Evolutionary conservation across 2,329 filamentous ascomycete species (phyloP).

Genomic region (Ophiostoma sp.): DNA sequence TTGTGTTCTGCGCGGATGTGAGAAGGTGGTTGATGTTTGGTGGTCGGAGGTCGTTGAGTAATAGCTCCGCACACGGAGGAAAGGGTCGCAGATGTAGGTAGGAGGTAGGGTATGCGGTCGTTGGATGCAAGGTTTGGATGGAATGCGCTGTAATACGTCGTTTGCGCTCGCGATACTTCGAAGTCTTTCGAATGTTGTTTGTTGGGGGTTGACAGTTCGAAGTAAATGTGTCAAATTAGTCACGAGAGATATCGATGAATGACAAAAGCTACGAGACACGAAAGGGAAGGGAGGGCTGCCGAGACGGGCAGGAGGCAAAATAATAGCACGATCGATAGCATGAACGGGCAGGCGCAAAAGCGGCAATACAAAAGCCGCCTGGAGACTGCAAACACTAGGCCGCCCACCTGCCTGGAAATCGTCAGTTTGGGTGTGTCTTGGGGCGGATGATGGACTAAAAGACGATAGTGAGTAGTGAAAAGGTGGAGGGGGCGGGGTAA

Average conservation of each 20-base stretch:
- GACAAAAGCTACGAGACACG: not conserved
- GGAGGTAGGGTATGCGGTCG: not conserved
- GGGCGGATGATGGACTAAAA: not conserved
- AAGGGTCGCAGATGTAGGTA: not conserved
- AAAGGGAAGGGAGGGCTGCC: not conserved
- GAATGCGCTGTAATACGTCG: not conserved
- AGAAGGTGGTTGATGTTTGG: too few species aligned
- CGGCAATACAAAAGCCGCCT: constrained; percentile 11
- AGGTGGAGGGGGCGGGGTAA: constrained; percentile 22
- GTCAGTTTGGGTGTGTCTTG: not conserved
- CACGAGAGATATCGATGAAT: not conserved
- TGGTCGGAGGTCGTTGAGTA: not conserved
- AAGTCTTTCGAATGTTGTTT: not conserved
- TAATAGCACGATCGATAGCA: not conserved
- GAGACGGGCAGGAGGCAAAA: constrained; percentile 1
- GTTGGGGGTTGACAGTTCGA: not conserved
- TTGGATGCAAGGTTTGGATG: not conserved
- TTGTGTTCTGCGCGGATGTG: not conserved
- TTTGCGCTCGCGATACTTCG: not conserved
- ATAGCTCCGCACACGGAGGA: constrained; percentile 11
- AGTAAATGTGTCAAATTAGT: not conserved
- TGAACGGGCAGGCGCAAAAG: not conserved
- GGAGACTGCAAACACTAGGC: not conserved
- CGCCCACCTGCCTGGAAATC: constrained; percentile 11
- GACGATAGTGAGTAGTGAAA: not conserved